These are phyloP conservation scores for Plectosphaerella cucumerina DNA, from an alignment of 2,329 filamentous ascomycete genomes.

Conservation along the genomic window DNA sequence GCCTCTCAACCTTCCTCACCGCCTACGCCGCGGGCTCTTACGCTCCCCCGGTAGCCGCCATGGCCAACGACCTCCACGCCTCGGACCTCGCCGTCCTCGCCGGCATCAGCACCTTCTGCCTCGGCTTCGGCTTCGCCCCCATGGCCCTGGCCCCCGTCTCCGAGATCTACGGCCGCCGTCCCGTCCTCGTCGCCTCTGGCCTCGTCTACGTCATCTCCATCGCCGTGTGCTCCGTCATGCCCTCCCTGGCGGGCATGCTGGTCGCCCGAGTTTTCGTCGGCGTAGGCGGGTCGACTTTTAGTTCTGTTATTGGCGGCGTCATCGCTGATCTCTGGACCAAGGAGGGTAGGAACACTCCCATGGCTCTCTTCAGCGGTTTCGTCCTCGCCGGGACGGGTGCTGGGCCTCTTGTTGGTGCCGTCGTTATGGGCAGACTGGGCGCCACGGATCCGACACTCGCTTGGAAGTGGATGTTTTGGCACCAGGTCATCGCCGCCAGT, in stretches of 20 bases:
- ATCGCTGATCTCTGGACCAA: constrained; percentile 82
- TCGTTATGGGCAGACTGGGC: constrained; percentile 60
- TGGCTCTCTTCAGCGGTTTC: constrained; percentile 80
- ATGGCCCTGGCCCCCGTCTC: constrained; percentile 87
- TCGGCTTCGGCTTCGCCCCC: constrained; percentile 76
- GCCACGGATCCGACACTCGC: constrained; percentile 25
- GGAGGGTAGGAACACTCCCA: constrained; percentile 77
- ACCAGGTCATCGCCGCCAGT: constrained; percentile 69
- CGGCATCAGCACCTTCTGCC: constrained; percentile 78
- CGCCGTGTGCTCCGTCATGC: constrained; percentile 68
- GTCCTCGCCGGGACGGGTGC: constrained; percentile 76
- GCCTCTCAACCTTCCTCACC: constrained; percentile 69
- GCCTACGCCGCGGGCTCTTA: constrained; percentile 82
- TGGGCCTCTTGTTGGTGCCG: constrained; percentile 68
- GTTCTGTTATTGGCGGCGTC: constrained; percentile 88
- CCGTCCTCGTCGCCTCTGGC: constrained; percentile 74
- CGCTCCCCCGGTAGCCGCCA: constrained; percentile 61
- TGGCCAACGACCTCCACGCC: constrained; percentile 62
- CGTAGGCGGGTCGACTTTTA: constrained; percentile 73
- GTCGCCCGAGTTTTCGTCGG: constrained; percentile 73
- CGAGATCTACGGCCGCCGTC: constrained; percentile 81
- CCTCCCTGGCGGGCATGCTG: constrained; percentile 68
- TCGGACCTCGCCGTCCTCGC: constrained; percentile 62
- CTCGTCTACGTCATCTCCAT: constrained; percentile 68
- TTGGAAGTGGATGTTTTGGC: constrained; percentile 89